Percentiles rank a stretch among this genome's conserved stretches.
Evolutionary conservation across 352 stramenopile genomes (phyloP).

Genomic region (Phytophthora citrophthora): DNA sequence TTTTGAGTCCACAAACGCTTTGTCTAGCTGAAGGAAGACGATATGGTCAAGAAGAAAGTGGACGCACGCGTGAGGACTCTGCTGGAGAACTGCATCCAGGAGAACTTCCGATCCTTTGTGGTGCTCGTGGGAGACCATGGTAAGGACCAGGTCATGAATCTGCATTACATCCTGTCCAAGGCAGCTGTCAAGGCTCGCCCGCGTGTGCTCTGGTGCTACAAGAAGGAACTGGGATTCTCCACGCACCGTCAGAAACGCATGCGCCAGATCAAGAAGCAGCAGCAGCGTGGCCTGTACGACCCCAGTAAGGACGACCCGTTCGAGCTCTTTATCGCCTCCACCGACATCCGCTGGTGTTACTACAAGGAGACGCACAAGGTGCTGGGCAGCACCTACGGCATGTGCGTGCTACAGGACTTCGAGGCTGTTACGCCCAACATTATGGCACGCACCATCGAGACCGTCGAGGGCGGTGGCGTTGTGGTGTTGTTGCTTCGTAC

Average conservation of each 20-base stretch:
- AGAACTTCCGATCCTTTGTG: slow-evolving; percentile 97
- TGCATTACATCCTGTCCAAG: slow-evolving; percentile 99
- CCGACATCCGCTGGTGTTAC: slow-evolving; percentile 99
- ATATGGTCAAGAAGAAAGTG: slow-evolving; percentile 99
- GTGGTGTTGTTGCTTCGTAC: slow-evolving; percentile 98
- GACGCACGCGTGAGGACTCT: slow-evolving; percentile 97
- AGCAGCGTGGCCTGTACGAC: slow-evolving; percentile 94
- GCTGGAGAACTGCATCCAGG: slow-evolving; percentile 97
- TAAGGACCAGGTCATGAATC: slow-evolving; percentile 99
- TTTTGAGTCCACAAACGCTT: slow-evolving; percentile 13
- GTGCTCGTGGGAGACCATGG: slow-evolving; percentile 99
- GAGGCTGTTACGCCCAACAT: slow-evolving; percentile 99
- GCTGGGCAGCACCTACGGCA: slow-evolving; percentile 97
- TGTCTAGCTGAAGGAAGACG: neutral
- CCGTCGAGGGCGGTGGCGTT: slow-evolving; percentile 97
- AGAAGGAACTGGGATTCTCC: slow-evolving; percentile 99
- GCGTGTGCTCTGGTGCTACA: slow-evolving; percentile 99
- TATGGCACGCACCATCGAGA: slow-evolving; percentile 99
- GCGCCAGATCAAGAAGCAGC: slow-evolving; percentile 95
- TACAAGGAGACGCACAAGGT: slow-evolving; percentile 99
- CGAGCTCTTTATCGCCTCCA: slow-evolving; percentile 99
- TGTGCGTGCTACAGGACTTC: slow-evolving; percentile 99
- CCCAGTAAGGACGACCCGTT: slow-evolving; percentile 95
- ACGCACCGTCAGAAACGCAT: slow-evolving; percentile 96
- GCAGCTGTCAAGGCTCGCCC: slow-evolving; percentile 94